These are phyloP conservation scores for Chlorella sp. DNA, from an alignment of 139 green algal species.

Conservation along the genomic window DNA sequence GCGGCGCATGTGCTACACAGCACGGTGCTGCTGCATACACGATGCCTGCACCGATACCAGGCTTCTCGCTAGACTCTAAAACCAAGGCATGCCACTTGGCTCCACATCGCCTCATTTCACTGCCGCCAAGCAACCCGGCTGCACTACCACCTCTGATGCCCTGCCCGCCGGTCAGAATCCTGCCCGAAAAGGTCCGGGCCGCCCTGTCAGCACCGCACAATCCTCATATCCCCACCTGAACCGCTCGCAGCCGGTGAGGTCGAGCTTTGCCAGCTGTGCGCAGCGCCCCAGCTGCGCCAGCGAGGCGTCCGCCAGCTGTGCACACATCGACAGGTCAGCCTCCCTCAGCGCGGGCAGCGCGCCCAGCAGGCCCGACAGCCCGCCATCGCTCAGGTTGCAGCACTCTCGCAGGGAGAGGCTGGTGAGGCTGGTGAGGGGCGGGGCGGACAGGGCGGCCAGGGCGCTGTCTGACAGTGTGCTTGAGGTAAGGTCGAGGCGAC, in stretches of 20 bases:
- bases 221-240: conserved; percentile 9
- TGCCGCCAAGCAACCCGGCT: too few relatives aligned
- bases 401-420: conserved; percentile 17
- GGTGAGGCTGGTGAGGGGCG: not conserved
- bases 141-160: too few relatives aligned
- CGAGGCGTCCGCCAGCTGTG: conserved; percentile 21
- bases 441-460: not conserved
- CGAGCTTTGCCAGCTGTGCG: not conserved
- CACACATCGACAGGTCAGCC: conserved; percentile 9
- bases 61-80: too few relatives aligned
- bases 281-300: conserved; percentile 17
- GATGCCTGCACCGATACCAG: too few relatives aligned
- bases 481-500: not conserved
- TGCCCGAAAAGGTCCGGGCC: too few relatives aligned
- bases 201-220: not conserved
- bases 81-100: too few relatives aligned
- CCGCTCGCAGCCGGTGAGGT: conserved; percentile 34
- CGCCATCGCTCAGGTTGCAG: not conserved
- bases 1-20: too few relatives aligned
- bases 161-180: too few relatives aligned
- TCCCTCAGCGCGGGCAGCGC: not conserved
- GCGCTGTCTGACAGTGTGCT: not conserved
- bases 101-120: too few relatives aligned
- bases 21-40: too few relatives aligned
- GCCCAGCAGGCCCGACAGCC: not conserved